Percentiles rank a stretch among this genome's conserved stretches.
Conservation (phyloP, 2,329 filamentous ascomycete genomes). For the Diplodia scrobiculata region DNA sequence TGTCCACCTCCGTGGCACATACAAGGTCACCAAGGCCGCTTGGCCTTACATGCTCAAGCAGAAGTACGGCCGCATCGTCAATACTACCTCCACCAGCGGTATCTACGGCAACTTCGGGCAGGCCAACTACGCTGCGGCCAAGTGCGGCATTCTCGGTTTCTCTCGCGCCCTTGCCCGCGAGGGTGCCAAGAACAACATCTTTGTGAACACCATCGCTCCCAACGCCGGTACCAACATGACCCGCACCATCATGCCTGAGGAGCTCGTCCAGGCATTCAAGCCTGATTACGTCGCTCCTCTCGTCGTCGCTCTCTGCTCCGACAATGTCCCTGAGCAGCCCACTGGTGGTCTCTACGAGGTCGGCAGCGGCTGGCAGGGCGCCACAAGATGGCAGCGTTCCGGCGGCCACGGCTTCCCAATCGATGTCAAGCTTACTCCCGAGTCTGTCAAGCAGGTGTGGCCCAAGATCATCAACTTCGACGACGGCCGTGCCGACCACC, state of each 20-base stretch:
- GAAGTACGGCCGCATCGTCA: conserved; percentile 95
- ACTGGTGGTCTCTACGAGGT: conserved; percentile 93
- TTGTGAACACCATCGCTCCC: conserved; percentile 95
- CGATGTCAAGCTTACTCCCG: conserved; percentile 74
- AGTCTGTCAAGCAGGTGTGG: conserved; percentile 68
- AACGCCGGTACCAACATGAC: conserved; percentile 98
- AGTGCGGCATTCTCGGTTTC: conserved; percentile 83
- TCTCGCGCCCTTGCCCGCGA: conserved; percentile 90
- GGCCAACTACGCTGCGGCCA: conserved; percentile 84
- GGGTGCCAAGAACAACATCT: conserved; percentile 96
- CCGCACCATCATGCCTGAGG: conserved; percentile 87
- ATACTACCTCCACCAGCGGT: conserved; percentile 94
- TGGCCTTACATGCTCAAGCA: conserved; percentile 98
- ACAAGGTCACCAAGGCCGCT: conserved; percentile 94
- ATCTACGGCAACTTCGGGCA: conserved; percentile 99
- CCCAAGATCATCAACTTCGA: conserved; percentile 82
- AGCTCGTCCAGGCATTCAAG: conserved; percentile 98
- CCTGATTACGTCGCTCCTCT: conserved; percentile 96
- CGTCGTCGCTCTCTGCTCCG: conserved; percentile 81
- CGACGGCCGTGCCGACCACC: conserved; percentile 82
- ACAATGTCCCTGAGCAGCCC: conserved; percentile 80
- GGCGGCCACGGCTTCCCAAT: conserved; percentile 90
- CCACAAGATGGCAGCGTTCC: conserved; percentile 91
- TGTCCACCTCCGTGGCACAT: conserved; percentile 91
- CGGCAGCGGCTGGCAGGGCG: conserved; percentile 88